Conservation (phyloP, 2,329 filamentous ascomycete genomes). For the Hymenoscyphus salicellus region DNA sequence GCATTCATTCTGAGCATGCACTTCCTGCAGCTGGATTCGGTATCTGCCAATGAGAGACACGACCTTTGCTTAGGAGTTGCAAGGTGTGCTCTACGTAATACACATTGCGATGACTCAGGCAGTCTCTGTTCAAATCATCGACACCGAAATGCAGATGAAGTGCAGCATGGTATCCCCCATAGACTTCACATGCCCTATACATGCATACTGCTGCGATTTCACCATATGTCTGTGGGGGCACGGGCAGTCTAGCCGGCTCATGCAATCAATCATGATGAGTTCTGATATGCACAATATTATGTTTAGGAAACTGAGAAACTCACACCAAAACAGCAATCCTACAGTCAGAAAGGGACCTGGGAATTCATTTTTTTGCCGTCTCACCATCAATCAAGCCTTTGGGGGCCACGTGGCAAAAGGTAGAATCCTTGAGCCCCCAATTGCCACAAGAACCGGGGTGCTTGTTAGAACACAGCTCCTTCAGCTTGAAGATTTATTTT, state of each 20-base stretch:
- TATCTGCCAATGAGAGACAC: neutral
- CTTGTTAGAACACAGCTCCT: neutral
- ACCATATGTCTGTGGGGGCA: neutral
- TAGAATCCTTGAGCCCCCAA: constrained; percentile 6
- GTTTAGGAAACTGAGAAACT: neutral
- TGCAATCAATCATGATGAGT: neutral
- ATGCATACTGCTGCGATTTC: neutral
- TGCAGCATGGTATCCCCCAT: neutral
- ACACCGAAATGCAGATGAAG: neutral
- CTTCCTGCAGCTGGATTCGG: neutral
- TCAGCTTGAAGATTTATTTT: neutral
- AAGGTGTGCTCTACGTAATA: constrained; percentile 7
- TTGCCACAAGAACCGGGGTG: neutral
- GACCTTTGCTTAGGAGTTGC: neutral
- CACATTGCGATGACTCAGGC: constrained; percentile 9
- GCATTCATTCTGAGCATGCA: neutral
- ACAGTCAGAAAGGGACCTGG: neutral
- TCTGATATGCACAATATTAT: too few relatives aligned
- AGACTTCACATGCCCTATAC: neutral
- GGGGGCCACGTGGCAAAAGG: constrained; percentile 1
- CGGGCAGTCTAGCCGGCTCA: neutral
- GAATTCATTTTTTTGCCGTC: neutral
- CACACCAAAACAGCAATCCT: neutral
- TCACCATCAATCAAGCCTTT: constrained; percentile 1
- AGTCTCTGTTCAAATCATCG: neutral